Base-by-base conservation (phyloP, 1,139 yeast genomes). In the Debaryomyces sp. region DNA sequence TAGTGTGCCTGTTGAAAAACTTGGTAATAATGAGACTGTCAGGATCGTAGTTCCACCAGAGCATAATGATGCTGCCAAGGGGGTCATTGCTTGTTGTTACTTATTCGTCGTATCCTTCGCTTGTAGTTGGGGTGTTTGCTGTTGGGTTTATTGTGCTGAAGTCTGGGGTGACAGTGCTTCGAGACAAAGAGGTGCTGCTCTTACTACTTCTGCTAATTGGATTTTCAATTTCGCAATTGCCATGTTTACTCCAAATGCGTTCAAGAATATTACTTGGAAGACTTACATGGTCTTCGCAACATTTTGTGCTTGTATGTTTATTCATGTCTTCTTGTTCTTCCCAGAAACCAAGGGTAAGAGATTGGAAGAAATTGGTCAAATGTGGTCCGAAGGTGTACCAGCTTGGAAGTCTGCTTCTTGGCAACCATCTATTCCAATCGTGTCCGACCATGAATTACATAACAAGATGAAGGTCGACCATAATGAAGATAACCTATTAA, bases 241-340 rank as follows among this genome's bases (percentile, higher is more conserved):
- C 39, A 74, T 75, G 76, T 76, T 73, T 58, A 77, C 81, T 22
- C 82, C 82, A 37, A 62, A 72, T 44, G 75, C 81, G 10, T 78
- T 77, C 59, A 61, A 67, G 46, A 73, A 70, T 55, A 76, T 78
- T 45, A 66, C 73, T 23, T 78, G 82, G 81, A 75, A 68, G 56
- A 74, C 81, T 17, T 78, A 77, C 55, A 65, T 71, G 48, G 66
- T 79, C 43, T 76, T 73, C 60, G 80, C 76, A 46, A 68, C 72
- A 27, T 79, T 79, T 63, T 81, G 85, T 65, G 62, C 65, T 21
- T 72, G 66, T 49, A 81, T 83, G 84, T 73, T 77, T 74, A 47
- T 81, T 48, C 87, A 81, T 57, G 86, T 85, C 48, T 85, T 68
- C 73, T 80, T 87, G 75, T 85, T 79, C 68, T 84, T 81, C 81